A percentile compares a stretch with the other conserved stretches of the same genome.
phyloP scores from a whole-genome alignment of 257 asterid species.

The Solanum sparsipilum region DNA sequence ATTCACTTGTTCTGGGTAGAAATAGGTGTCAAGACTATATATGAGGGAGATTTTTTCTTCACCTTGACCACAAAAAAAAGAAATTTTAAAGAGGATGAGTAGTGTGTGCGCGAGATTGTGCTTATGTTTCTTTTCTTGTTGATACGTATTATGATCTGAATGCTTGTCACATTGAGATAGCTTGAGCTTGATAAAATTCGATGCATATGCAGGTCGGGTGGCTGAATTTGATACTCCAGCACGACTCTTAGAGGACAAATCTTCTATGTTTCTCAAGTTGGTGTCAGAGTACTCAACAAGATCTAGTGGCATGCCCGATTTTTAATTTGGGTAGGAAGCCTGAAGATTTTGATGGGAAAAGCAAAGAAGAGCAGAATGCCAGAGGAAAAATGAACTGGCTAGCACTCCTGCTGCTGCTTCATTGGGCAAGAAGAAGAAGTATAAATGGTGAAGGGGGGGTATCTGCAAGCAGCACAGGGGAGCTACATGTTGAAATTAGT shows the following conservation, averaged over 20 bases:
- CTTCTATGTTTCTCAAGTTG: slow-evolving; percentile 92
- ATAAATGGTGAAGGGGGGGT: neutral
- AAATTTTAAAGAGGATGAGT: neutral
- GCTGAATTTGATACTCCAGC: slow-evolving; percentile 91
- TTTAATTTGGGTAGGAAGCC: slow-evolving; percentile 15
- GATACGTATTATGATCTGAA: neutral
- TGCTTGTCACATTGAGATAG: neutral
- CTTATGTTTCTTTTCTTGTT: neutral
- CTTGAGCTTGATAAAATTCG: neutral
- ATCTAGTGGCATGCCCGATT: slow-evolving; percentile 51
- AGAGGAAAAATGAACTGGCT: neutral
- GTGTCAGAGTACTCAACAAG: slow-evolving; percentile 86
- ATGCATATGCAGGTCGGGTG: slow-evolving; percentile 59
- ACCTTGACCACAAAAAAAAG: neutral
- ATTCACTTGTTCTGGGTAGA: neutral
- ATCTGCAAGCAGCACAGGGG: neutral
- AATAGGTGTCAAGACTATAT: neutral
- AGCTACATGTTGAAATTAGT: neutral
- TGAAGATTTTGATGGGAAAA: neutral
- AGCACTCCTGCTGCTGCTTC: neutral
- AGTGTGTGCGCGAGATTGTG: neutral
- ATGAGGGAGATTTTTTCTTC: neutral
- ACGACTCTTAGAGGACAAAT: slow-evolving; percentile 80
- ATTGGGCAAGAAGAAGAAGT: neutral
- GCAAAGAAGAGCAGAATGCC: neutral